phyloP scores from a whole-genome alignment of 805 yeast genomes.

The Torulaspora franciscae region DNA sequence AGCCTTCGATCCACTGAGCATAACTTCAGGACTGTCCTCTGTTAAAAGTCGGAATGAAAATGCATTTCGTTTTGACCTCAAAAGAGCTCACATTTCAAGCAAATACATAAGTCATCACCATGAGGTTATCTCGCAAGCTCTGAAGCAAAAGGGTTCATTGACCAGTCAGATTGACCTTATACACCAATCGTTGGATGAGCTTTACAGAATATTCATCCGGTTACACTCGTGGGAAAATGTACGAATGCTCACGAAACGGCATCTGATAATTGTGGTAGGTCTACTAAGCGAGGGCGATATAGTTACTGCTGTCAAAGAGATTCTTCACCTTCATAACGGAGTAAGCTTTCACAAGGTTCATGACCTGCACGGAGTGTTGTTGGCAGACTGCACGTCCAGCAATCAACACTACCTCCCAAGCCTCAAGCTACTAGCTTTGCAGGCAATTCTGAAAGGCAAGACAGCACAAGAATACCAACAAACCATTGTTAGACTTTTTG shows the following conservation, averaged over 20 bases:
- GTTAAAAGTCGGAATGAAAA: constrained; percentile 1
- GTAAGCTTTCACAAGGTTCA: constrained; percentile 17
- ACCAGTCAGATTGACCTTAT: constrained; percentile 2
- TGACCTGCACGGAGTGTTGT: constrained; percentile 20
- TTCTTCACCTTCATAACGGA: constrained; percentile 23
- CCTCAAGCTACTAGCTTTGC: constrained; percentile 29
- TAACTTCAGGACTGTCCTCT: background rate
- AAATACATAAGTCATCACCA: constrained; percentile 6
- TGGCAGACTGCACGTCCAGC: constrained; percentile 23
- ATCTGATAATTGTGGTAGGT: constrained; percentile 26
- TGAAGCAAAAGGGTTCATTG: constrained; percentile 6
- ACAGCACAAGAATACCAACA: constrained; percentile 7
- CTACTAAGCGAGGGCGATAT: constrained; percentile 14
- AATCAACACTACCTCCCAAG: constrained; percentile 25
- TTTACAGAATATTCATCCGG: constrained; percentile 4
- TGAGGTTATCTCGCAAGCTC: constrained; percentile 7
- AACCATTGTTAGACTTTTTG: constrained; percentile 22
- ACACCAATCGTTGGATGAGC: constrained; percentile 4
- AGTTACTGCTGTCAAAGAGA: constrained; percentile 16
- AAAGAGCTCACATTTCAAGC: constrained; percentile 1
- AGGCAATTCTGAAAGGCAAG: constrained; percentile 25
- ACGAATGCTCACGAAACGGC: constrained; percentile 19
- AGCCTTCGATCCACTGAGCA: background rate
- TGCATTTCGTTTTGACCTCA: background rate
- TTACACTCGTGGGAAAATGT: constrained; percentile 11